phyloP scores from a whole-genome alignment of 495 filamentous ascomycete genomes.

The Bathelium albidoporum region DNA sequence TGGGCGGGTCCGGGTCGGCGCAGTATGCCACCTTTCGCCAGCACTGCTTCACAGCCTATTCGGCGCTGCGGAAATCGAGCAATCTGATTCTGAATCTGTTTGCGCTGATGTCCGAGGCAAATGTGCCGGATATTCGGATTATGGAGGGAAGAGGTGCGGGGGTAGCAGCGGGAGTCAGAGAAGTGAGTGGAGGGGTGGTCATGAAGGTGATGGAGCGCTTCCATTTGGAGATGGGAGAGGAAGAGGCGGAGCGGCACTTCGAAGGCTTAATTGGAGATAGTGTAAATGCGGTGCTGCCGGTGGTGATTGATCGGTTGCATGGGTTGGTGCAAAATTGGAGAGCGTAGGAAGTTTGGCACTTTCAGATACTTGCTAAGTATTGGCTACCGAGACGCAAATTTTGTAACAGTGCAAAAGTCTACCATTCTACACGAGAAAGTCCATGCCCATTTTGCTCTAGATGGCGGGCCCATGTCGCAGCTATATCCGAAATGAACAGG shows the following conservation, averaged over 20 bases:
- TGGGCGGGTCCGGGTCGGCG: constrained; percentile 55
- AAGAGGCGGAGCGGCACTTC: constrained; percentile 81
- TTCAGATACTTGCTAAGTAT: too few species aligned
- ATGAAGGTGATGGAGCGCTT: constrained; percentile 92
- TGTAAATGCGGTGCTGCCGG: constrained; percentile 75
- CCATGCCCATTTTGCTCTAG: too few species aligned
- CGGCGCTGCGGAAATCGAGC: constrained; percentile 74
- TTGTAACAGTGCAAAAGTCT: too few species aligned
- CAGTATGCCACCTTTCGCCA: constrained; percentile 83
- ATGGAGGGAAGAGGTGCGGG: constrained; percentile 12
- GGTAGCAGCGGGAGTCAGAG: constrained; percentile 22
- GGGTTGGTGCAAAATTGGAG: constrained; percentile 86
- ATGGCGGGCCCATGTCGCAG: too few species aligned
- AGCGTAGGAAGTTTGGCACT: constrained; percentile 36
- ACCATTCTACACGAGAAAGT: too few species aligned
- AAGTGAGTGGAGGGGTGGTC: constrained; percentile 77
- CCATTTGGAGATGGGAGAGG: constrained; percentile 82
- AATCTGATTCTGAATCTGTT: constrained; percentile 95
- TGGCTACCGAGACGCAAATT: too few species aligned
- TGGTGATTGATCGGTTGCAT: constrained; percentile 91
- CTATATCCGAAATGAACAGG: too few species aligned
- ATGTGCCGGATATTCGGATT: constrained; percentile 87
- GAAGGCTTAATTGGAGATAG: constrained; percentile 83
- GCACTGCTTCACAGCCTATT: constrained; percentile 93
- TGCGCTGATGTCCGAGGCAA: constrained; percentile 91